A percentile compares a stretch with the other conserved stretches of the same genome.
Evolutionary conservation across 202 grass and related monocot species (phyloP).

Genomic region (Schoenoplectus triqueter): DNA sequence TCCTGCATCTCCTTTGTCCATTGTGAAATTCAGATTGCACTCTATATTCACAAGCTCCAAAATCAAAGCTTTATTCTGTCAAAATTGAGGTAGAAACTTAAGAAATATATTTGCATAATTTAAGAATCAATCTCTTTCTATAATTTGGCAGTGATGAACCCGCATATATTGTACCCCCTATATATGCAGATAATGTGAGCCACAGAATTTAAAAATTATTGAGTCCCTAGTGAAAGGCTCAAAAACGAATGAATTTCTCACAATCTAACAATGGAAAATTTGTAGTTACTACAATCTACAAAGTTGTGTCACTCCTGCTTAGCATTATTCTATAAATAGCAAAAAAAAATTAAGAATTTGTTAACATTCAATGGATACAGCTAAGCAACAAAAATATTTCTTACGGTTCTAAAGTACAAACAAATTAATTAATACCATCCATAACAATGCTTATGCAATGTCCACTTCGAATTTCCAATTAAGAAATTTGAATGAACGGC

Average conservation of each 20-base stretch:
- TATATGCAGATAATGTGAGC: not conserved
- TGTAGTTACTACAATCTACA: not conserved
- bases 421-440: not conserved
- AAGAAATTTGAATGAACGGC: not conserved
- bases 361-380: not conserved
- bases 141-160: not conserved
- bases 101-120: not conserved
- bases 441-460: not conserved
- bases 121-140: not conserved
- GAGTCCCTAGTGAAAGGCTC: not conserved
- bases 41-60: slow-evolving; percentile 13
- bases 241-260: not conserved
- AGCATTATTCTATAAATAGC: slow-evolving; percentile 5
- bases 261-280: not conserved
- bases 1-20: slow-evolving; percentile 28
- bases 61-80: not conserved
- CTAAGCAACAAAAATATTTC: not conserved
- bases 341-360: not conserved
- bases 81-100: not conserved
- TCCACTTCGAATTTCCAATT: not conserved
- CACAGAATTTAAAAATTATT: slow-evolving; percentile 7
- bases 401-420: not conserved
- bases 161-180: not conserved
- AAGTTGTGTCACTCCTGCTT: not conserved
- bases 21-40: not conserved